These are phyloP conservation scores for Chimonanthus praecox DNA, from an alignment of 164 flowering plant genomes.

Conservation along the genomic window DNA sequence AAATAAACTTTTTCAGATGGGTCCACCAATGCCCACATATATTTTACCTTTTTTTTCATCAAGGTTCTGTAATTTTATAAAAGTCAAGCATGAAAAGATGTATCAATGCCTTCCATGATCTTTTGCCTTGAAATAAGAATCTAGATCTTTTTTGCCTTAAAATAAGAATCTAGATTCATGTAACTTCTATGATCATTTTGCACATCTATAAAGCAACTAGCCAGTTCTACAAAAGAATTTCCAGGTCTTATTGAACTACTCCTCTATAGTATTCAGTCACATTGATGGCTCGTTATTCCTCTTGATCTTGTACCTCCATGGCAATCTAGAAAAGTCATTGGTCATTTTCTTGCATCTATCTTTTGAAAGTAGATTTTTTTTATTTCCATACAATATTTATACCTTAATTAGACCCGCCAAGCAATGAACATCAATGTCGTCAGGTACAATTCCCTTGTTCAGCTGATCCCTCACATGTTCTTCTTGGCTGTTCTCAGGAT, in stretches of 20 bases:
- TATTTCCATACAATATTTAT: background rate
- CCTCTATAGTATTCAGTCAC: background rate
- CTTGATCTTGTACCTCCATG: background rate
- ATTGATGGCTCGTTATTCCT: background rate
- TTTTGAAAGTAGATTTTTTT: background rate
- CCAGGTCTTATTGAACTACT: background rate
- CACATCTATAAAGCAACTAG: background rate
- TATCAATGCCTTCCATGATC: background rate
- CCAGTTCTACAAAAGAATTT: background rate
- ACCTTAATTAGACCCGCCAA: constrained; percentile 75
- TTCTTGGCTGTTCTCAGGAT: constrained; percentile 92
- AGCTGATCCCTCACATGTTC: constrained; percentile 83
- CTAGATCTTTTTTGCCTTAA: background rate
- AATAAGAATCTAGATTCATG: background rate
- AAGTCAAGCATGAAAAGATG: background rate
- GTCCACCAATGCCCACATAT: background rate
- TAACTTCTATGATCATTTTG: background rate
- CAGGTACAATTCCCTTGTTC: constrained; percentile 81
- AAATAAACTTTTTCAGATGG: background rate
- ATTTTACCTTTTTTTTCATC: background rate
- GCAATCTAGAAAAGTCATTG: background rate
- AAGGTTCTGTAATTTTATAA: background rate
- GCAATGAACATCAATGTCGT: constrained; percentile 90
- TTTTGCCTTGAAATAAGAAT: background rate
- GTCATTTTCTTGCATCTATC: background rate